Evolutionary conservation across 2,329 filamentous ascomycete species (phyloP).

Genomic region (Sporothrix pseudoabietina): DNA sequence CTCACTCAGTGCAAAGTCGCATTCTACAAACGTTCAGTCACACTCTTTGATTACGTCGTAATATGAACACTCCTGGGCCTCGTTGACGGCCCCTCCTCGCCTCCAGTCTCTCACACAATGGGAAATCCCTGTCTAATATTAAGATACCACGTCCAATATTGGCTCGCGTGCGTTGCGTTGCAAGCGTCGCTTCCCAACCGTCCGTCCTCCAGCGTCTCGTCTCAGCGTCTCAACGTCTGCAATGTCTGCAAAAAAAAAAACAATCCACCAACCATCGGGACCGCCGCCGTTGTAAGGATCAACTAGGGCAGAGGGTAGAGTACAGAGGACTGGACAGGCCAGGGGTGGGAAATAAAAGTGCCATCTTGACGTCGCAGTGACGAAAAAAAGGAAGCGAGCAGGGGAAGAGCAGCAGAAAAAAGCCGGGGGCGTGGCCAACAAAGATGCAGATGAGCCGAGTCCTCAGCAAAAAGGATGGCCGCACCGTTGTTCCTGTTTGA

Average conservation of each 20-base stretch:
- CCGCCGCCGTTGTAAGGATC: neutral
- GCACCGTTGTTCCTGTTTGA: slow-evolving; percentile 3
- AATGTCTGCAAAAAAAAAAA: too few species aligned
- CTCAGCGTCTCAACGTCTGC: neutral
- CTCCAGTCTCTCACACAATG: neutral
- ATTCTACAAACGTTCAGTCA: neutral
- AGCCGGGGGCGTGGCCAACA: neutral
- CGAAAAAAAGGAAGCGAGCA: neutral
- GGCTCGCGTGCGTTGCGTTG: slow-evolving; percentile 13
- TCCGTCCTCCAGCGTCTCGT: neutral
- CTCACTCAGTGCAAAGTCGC: too few species aligned
- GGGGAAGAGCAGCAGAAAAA: neutral
- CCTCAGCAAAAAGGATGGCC: neutral
- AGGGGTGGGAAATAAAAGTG: neutral
- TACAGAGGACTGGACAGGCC: neutral
- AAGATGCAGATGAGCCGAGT: neutral
- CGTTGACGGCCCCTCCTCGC: neutral
- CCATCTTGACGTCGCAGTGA: neutral
- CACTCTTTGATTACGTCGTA: neutral
- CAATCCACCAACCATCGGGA: slow-evolving; percentile 10
- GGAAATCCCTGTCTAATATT: neutral
- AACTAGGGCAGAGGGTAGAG: neutral
- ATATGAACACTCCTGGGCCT: too few species aligned
- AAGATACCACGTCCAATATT: neutral
- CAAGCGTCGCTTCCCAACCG: neutral